Evolutionary conservation across 2,329 filamentous ascomycete genomes (phyloP).

Genomic region (Lachnellula arida): DNA sequence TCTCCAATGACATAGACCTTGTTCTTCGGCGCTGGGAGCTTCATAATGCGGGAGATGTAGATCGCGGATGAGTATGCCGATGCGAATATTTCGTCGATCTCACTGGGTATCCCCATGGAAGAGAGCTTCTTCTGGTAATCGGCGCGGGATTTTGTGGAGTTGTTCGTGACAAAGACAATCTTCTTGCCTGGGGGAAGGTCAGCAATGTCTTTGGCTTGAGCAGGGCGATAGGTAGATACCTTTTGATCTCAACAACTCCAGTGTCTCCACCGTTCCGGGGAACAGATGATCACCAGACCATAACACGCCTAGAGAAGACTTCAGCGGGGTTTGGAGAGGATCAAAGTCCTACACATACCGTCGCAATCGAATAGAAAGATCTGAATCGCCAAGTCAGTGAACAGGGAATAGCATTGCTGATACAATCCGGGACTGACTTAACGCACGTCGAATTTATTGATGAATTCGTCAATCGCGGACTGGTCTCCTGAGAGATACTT

Average conservation of each 20-base stretch:
- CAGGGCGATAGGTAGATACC: conserved; percentile 40
- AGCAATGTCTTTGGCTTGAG: conserved; percentile 1
- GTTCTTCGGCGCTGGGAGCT: conserved; percentile 71
- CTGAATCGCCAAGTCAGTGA: conserved; percentile 41
- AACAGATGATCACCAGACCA: conserved; percentile 95
- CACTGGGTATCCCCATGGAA: conserved; percentile 70
- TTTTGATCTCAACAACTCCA: conserved; percentile 76
- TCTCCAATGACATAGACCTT: conserved; percentile 96
- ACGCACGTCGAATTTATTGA: conserved; percentile 88
- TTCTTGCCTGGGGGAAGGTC: conserved; percentile 63
- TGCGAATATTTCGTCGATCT: conserved; percentile 88
- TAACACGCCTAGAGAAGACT: conserved; percentile 64
- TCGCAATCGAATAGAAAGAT: conserved; percentile 96
- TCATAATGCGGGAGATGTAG: conserved; percentile 90
- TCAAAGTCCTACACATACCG: conserved; percentile 51
- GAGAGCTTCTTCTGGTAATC: conserved; percentile 94
- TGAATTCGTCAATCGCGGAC: conserved; percentile 72
- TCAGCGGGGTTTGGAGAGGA: conserved; percentile 12
- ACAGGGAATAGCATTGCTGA: neutral
- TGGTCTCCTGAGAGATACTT: conserved; percentile 75
- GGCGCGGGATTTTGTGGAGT: conserved; percentile 90
- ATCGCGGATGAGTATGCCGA: conserved; percentile 88
- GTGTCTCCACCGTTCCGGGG: conserved; percentile 76
- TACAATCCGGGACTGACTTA: conserved; percentile 24
- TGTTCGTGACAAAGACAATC: conserved; percentile 96